These are phyloP conservation scores for Thymus quinquecostatus DNA, from an alignment of 257 asterid species.

Conservation along the genomic window DNA sequence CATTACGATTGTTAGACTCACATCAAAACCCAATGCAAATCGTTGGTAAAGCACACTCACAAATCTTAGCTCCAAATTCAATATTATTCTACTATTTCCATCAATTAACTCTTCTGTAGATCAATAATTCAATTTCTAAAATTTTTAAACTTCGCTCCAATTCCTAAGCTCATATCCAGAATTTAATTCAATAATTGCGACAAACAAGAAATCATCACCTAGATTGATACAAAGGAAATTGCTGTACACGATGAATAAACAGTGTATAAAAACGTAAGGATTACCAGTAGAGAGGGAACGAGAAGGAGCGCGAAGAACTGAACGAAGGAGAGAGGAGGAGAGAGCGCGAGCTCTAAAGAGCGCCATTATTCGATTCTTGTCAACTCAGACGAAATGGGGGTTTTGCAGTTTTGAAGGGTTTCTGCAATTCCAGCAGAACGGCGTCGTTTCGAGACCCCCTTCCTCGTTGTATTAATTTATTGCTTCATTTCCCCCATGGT, in stretches of 20 bases:
- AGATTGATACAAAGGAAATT: conserved; percentile 1
- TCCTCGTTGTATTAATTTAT: too few relatives aligned
- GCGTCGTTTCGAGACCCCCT: neutral
- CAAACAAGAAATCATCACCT: neutral
- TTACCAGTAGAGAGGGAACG: conserved; percentile 44
- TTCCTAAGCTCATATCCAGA: neutral
- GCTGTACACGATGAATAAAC: neutral
- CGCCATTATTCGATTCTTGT: conserved; percentile 38
- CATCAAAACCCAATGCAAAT: neutral
- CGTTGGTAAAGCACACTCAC: neutral
- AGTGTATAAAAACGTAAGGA: neutral
- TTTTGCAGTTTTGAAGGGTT: conserved; percentile 25
- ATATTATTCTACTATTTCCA: conserved; percentile 2
- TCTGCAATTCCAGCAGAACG: neutral
- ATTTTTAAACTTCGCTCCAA: neutral
- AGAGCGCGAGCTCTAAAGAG: conserved; percentile 40
- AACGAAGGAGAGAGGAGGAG: conserved; percentile 42
- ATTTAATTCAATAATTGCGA: neutral
- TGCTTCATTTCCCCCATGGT: too few relatives aligned
- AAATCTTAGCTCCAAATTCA: conserved; percentile 8
- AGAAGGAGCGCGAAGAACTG: conserved; percentile 32
- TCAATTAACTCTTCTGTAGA: neutral
- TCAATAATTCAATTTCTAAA: neutral
- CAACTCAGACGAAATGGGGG: conserved; percentile 23
- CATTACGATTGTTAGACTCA: neutral